Evolutionary conservation across 129 eudicot species (phyloP), one percentile per base, ranked within the genome.

Genomic region (Flaveria robusta): DNA sequence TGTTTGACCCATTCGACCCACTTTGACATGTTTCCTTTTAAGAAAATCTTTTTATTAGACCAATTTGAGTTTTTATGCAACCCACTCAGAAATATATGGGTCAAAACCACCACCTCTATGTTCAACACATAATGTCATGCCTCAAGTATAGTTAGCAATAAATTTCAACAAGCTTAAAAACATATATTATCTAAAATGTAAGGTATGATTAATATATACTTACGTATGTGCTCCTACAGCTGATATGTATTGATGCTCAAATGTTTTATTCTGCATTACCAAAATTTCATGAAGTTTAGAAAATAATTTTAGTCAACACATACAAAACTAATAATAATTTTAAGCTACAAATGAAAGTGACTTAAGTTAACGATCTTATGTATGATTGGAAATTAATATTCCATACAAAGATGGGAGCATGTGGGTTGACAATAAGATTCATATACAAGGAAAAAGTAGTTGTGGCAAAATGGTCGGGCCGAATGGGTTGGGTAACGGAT

Each of bases 221-320:
- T 85, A 93, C 98, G 98, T 93, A 58, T 90, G 98, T 29, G 98
- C 84, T 64, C 97, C 92, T 45, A 93, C 49, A 14, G 91, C 96
- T 49, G 92, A 88, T 85, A 93, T 73, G 66, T 93, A 93, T 68
- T 87, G 87, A 88, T 93, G 97, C 78, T 90, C 93, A 68, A 93
- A 93, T 18, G 98, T 93, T 83, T 93, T 90, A 81, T 93, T 91
- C 97, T 93, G 93, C 89, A 93, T 62, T 16, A 56, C 7, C 62
- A 77, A 58, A 58, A 54, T 54, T 72, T 29, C 15, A 9, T 64
- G 23, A 71, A 10, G 49, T 51, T 41, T 19, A 16, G 24, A 52
- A 65, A 12, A 26, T 62, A 3, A 45, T 14, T 42, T 74, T 24
- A 24, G 45, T 26, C 8, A 60, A 43, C 29, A 74, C 4, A 7